A percentile compares a stretch with the other conserved stretches of the same genome.
These are phyloP conservation scores for Annulohypoxylon stygium DNA, from an alignment of 495 filamentous ascomycete species.

Conservation along the genomic window DNA sequence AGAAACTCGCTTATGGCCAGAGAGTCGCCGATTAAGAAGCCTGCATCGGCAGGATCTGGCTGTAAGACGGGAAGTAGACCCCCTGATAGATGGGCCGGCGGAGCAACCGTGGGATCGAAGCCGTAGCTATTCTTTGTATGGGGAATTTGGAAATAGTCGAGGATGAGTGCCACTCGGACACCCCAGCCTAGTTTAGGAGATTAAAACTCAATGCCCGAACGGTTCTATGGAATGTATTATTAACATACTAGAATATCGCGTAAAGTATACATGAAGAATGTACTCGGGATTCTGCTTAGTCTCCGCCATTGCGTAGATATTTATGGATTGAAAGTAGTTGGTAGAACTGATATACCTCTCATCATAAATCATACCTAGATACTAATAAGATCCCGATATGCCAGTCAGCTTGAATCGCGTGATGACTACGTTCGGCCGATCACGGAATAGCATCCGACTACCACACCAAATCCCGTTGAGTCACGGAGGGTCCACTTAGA, in stretches of 20 bases:
- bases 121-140: constrained; percentile 31
- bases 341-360: neutral
- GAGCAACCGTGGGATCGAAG: constrained; percentile 21
- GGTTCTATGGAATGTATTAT: neutral
- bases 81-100: constrained; percentile 22
- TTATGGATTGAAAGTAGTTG: neutral
- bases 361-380: neutral
- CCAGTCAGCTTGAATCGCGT: neutral
- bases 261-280: constrained; percentile 44
- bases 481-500: constrained; percentile 29
- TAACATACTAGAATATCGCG: constrained; percentile 48
- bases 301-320: constrained; percentile 27
- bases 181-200: constrained; percentile 37
- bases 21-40: constrained; percentile 62
- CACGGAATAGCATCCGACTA: constrained; percentile 13
- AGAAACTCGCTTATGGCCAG: constrained; percentile 69
- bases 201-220: constrained; percentile 1
- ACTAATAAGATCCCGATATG: neutral
- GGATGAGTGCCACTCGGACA: constrained; percentile 33
- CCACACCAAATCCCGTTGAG: constrained; percentile 6
- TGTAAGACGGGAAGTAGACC: constrained; percentile 39
- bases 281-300: constrained; percentile 8
- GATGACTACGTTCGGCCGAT: constrained; percentile 31
- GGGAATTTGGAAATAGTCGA: constrained; percentile 44
- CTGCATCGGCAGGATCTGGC: constrained; percentile 18